Percentiles rank a stretch among this genome's conserved stretches.
These are phyloP conservation scores for Penicillium sp. DNA, from an alignment of 2,329 filamentous ascomycete species.

Conservation along the genomic window DNA sequence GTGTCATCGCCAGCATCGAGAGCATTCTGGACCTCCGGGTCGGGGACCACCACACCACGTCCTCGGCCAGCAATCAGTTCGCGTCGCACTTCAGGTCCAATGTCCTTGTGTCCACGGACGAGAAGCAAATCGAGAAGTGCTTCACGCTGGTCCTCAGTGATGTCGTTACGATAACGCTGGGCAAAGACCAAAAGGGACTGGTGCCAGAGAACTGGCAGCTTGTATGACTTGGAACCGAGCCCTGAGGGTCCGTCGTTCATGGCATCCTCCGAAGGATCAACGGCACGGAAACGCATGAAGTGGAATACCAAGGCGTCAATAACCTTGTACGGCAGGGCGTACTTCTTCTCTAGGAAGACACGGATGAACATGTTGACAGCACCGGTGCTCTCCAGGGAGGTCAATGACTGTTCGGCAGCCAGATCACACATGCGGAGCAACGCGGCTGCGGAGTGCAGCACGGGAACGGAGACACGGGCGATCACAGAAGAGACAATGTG, in stretches of 20 bases:
- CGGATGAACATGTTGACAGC: constrained; percentile 95
- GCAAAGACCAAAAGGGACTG: constrained; percentile 90
- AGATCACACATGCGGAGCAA: constrained; percentile 92
- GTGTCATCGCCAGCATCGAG: constrained; percentile 79
- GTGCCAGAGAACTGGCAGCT: constrained; percentile 92
- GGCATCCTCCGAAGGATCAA: constrained; percentile 56
- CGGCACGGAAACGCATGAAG: constrained; percentile 81
- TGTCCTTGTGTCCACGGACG: constrained; percentile 78
- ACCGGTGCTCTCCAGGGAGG: constrained; percentile 76
- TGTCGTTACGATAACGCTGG: constrained; percentile 90
- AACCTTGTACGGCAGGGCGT: constrained; percentile 90
- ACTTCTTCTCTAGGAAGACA: constrained; percentile 91
- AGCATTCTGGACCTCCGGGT: constrained; percentile 54
- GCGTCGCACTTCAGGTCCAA: constrained; percentile 85
- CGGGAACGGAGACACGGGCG: constrained; percentile 78
- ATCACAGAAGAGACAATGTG: constrained; percentile 87
- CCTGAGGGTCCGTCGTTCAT: constrained; percentile 41
- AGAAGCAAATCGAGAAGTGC: constrained; percentile 83
- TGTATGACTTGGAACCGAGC: constrained; percentile 54
- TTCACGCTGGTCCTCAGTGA: constrained; percentile 92
- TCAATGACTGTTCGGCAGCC: constrained; percentile 79
- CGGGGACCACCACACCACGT: constrained; percentile 62
- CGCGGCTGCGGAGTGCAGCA: constrained; percentile 87
- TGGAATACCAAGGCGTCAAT: constrained; percentile 95
- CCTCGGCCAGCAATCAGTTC: constrained; percentile 86